Conservation (phyloP, 805 yeast species). For the Kluyveromyces wickerhamii region DNA sequence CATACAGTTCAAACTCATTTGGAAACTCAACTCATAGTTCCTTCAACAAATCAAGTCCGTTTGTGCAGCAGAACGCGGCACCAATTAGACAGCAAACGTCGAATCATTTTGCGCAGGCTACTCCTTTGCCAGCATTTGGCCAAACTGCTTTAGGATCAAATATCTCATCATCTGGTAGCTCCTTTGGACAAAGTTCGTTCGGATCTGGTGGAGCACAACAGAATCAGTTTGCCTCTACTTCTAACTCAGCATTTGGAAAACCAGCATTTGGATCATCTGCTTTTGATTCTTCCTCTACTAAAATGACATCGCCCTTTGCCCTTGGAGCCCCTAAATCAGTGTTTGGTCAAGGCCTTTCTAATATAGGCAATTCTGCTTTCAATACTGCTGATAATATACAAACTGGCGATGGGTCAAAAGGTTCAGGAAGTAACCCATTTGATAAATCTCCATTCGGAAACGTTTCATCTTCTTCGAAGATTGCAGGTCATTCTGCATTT, state of each 20-base stretch:
- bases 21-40: not conserved
- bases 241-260: conserved; percentile 18
- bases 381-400: not conserved
- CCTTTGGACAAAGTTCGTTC: conserved; percentile 15
- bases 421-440: too few species aligned
- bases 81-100: too few species aligned
- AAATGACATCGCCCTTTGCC: conserved; percentile 8
- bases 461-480: too few species aligned
- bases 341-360: too few species aligned
- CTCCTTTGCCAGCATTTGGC: too few species aligned
- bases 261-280: conserved; percentile 13
- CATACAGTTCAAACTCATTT: conserved; percentile 6
- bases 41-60: not conserved
- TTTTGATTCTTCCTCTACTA: too few species aligned
- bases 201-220: conserved; percentile 9
- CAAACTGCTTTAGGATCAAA: conserved; percentile 11
- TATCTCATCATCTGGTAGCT: conserved; percentile 10
- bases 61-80: too few species aligned
- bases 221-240: conserved; percentile 2
- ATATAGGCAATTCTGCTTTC: not conserved
- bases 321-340: too few species aligned
- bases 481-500: conserved; percentile 7
- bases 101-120: conserved; percentile 1
- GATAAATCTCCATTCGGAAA: too few species aligned
- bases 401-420: conserved; percentile 8